Conservation (phyloP, 768 basidiomycete species). For the Phaeotremella skinneri region DNA sequence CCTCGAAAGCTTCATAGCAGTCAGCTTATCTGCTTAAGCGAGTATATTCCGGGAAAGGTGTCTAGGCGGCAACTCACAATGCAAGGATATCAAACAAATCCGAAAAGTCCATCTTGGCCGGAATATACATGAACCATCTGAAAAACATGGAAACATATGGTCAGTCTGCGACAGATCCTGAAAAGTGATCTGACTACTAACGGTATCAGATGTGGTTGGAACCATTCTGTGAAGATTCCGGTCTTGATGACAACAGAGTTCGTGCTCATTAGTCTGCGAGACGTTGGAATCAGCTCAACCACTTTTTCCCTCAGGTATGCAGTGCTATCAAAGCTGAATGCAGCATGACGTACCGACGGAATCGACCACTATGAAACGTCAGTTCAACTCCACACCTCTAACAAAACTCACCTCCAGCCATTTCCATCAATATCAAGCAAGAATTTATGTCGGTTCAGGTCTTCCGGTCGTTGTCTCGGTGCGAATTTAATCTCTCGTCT, state of each 20-base stretch:
- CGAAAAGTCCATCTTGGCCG: slow-evolving; percentile 49
- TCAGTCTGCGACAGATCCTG: neutral
- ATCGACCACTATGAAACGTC: slow-evolving; percentile 36
- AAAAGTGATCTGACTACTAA: slow-evolving; percentile 20
- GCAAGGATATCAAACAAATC: slow-evolving; percentile 51
- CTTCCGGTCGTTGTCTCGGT: slow-evolving; percentile 35
- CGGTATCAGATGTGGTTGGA: slow-evolving; percentile 50
- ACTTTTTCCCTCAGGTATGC: slow-evolving; percentile 1
- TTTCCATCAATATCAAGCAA: slow-evolving; percentile 49
- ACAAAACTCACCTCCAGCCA: slow-evolving; percentile 47
- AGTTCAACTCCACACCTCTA: no score
- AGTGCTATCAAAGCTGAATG: no score
- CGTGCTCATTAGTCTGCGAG: slow-evolving; percentile 52
- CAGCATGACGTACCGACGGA: slow-evolving; percentile 23
- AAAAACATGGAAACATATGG: neutral
- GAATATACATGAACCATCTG: slow-evolving; percentile 52
- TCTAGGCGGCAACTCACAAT: slow-evolving; percentile 46
- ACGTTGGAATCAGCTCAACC: no score
- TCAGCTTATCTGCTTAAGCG: neutral
- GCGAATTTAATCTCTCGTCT: slow-evolving; percentile 48
- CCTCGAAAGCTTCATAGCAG: slow-evolving; percentile 51
- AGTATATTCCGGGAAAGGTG: neutral
- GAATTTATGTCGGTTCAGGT: slow-evolving; percentile 53
- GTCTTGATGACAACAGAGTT: slow-evolving; percentile 54
- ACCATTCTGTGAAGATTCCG: slow-evolving; percentile 54